Conservation (phyloP, 176 grass and related monocot species). For the Dactylis glomerata region DNA sequence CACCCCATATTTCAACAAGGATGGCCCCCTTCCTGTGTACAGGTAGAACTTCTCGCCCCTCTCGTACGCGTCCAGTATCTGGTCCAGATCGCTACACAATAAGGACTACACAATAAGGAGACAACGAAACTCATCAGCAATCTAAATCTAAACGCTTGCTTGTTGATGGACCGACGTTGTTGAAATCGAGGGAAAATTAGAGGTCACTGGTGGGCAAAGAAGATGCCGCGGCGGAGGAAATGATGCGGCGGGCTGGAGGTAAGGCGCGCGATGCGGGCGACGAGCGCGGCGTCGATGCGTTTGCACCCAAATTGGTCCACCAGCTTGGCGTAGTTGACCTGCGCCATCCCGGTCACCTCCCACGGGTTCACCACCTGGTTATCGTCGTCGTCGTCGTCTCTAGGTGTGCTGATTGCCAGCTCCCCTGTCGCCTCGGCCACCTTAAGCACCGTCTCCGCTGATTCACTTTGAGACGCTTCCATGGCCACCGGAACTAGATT, state of each 20-base stretch:
- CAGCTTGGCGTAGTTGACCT: slow-evolving; percentile 80
- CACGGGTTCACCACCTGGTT: slow-evolving; percentile 77
- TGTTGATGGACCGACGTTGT: too few species aligned
- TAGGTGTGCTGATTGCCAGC: neutral
- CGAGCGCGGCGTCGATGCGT: slow-evolving; percentile 52
- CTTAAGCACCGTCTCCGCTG: neutral
- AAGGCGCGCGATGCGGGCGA: slow-evolving; percentile 48
- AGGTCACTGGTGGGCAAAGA: slow-evolving; percentile 75
- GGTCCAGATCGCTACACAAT: slow-evolving; percentile 59
- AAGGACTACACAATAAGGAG: too few species aligned
- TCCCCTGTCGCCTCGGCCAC: neutral
- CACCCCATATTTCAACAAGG: too few species aligned
- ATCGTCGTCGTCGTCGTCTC: too few species aligned
- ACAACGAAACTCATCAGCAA: neutral
- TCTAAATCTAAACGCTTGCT: neutral
- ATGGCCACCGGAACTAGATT: too few species aligned
- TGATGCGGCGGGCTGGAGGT: slow-evolving; percentile 46
- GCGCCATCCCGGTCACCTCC: slow-evolving; percentile 68
- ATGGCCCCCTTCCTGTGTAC: slow-evolving; percentile 80
- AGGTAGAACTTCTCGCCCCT: slow-evolving; percentile 75
- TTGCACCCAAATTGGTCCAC: slow-evolving; percentile 86
- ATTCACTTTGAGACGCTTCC: neutral
- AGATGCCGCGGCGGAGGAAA: slow-evolving; percentile 80
- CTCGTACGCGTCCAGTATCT: slow-evolving; percentile 69
- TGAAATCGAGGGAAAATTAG: neutral